Base-by-base conservation (phyloP, 2,329 filamentous ascomycete species). In the Colletotrichum sp. region DNA sequence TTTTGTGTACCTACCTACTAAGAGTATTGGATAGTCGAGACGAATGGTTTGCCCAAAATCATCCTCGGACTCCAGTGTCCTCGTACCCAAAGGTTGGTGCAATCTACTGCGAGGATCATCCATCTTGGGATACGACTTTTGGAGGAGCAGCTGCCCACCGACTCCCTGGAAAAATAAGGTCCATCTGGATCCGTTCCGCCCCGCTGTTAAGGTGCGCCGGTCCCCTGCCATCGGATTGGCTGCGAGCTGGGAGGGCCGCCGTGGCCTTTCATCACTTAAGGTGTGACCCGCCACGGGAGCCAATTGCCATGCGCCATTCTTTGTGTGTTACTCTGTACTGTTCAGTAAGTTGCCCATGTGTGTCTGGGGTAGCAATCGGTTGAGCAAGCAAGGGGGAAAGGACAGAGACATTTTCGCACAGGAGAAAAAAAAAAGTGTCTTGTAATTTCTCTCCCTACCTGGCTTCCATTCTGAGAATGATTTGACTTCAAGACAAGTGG, bases 181-280 rank as follows among this genome's bases (percentile, higher is more conserved):
- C 70, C 70, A 73, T 73, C 43, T 43, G 64, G 26, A 32, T 73
- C 65, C 48, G 60, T 43, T 48, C 59, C 32, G 68, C 55, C 63
- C 69, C 69, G 73, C 69, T 72, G 63, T 55, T 68, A 36, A 65
- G 63, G 63, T 72, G 69, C 30, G 24, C 26, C 59, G 30, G 67
- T 43, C 43, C 67, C 36, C 61, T 59, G 48, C 36, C 52, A 34
- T 52, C 55, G 52, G 68, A 66, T 61, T 66, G 39, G 30, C 60
- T 63, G 63, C 36, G 36, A 64, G 60, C 13, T 32, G 59, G 39
- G n/a, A 65, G 63, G 61, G 24, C 43, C 26, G 39, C 7, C 34
- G 18, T 21, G 61, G 63, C 34, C 36, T 63, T 39, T 64, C 52
- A 48, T 24, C 61, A 60, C 32, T 34, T 59, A 21, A 52, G 63